Percentiles rank a stretch among this genome's conserved stretches.
These are phyloP conservation scores for Colletotrichum aenigma DNA, from an alignment of 2,329 filamentous ascomycete genomes.

Conservation along the genomic window DNA sequence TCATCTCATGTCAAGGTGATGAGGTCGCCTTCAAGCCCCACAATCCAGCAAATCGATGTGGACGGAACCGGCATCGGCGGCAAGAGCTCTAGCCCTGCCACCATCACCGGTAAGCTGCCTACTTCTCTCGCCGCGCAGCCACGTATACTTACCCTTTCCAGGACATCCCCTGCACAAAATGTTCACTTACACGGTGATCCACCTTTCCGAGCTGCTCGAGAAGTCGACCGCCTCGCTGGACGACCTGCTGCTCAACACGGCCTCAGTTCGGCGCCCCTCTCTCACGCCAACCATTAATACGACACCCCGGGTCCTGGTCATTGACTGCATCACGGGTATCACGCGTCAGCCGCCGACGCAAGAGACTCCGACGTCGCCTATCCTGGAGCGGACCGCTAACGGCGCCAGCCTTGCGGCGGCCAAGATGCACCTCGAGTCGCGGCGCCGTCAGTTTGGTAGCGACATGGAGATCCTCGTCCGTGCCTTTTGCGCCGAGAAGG, in stretches of 20 bases:
- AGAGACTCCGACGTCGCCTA: slow-evolving; percentile 54
- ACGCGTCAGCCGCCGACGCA: slow-evolving; percentile 42
- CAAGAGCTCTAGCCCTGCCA: slow-evolving; percentile 49
- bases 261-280: slow-evolving; percentile 33
- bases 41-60: slow-evolving; percentile 61
- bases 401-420: slow-evolving; percentile 46
- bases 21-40: slow-evolving; percentile 64
- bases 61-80: slow-evolving; percentile 47
- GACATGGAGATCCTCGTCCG: slow-evolving; percentile 74
- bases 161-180: slow-evolving; percentile 69
- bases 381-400: slow-evolving; percentile 39
- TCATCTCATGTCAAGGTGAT: slow-evolving; percentile 62
- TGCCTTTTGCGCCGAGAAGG: slow-evolving; percentile 75
- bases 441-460: slow-evolving; percentile 63
- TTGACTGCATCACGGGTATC: slow-evolving; percentile 67
- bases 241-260: slow-evolving; percentile 46
- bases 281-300: slow-evolving; percentile 30
- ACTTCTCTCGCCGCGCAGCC: slow-evolving; percentile 17
- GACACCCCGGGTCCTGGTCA: slow-evolving; percentile 56
- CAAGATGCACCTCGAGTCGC: slow-evolving; percentile 61
- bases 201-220: slow-evolving; percentile 60
- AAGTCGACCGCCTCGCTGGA: slow-evolving; percentile 50
- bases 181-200: slow-evolving; percentile 64
- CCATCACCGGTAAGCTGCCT: slow-evolving; percentile 48
- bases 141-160: slow-evolving; percentile 26